Evolutionary conservation across 441 rosid genomes (phyloP), one percentile per base, ranked within the genome.

Genomic region (Erodium moschatum): DNA sequence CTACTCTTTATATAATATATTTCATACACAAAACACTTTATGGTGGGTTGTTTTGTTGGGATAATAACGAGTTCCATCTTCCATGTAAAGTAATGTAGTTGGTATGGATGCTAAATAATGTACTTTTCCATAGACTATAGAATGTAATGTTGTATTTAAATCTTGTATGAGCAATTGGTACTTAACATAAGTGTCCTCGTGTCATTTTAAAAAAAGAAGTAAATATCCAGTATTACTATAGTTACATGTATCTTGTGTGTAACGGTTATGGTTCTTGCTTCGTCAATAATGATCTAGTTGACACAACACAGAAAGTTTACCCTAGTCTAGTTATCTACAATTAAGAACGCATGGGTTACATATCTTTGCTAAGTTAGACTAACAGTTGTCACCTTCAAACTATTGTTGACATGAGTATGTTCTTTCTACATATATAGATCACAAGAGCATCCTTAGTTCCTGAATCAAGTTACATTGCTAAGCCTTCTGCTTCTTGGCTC

Each of bases 401-500:
- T 52, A 38, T 65, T 54, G 70, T 61, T 78, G 21, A 75, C 67
- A 33, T 50, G 6, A 61, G 73, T 71, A 3, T 24, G 6, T 71
- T 42, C 68, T 70, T 69, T 64, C 67, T 64, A 50, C 70, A 48
- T 78, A 19, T 69, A 42, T 38, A 92, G 99, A 95, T 95, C 69
- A 75, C 97, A 52, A 90, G 86, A 76, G 97, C 89, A 75, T 95
- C 99, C 38, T 78, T 86, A 75, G 78, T 79, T 46, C 93, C 99
- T 42, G 82, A 89, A 77, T 84, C 87, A 74, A 95, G 95, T 86
- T 86, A 87, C 77, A 87, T 95, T 77, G 98, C 99, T 66, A 95
- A 87, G 87, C 96, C 98, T 78, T 97, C 99, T 74, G 99, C 99
- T 81, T 92, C 99, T 21, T 95, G 98, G 99, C 93, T 95, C 16